A percentile compares a stretch with the other conserved stretches of the same genome.
These are phyloP conservation scores for Antarctomyces pellizariae DNA, from an alignment of 495 filamentous ascomycete species.

Conservation along the genomic window DNA sequence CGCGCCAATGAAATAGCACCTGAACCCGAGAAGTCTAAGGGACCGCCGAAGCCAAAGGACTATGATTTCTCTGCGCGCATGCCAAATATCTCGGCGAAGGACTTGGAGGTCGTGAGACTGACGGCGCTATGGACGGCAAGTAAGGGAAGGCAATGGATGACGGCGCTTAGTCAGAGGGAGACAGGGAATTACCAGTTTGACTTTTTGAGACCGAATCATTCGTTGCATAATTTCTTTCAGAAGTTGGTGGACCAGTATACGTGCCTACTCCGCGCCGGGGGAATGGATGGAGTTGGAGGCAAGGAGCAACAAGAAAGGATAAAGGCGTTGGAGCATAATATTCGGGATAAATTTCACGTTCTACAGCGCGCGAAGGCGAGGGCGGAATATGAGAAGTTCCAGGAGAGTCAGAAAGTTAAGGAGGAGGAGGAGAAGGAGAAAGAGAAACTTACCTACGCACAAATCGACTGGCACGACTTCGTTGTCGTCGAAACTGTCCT, in stretches of 20 bases:
- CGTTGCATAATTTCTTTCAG: constrained; percentile 83
- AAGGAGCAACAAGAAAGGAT: constrained; percentile 45
- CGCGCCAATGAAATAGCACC: constrained; percentile 36
- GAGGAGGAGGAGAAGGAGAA: constrained; percentile 75
- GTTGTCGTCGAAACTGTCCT: constrained; percentile 88
- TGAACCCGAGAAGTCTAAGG: constrained; percentile 44
- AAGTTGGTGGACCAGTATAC: constrained; percentile 85
- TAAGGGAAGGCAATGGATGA: constrained; percentile 79
- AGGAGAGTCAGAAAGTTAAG: constrained; percentile 67
- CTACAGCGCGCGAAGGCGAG: constrained; percentile 59
- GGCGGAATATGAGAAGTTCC: constrained; percentile 67
- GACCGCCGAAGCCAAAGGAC: constrained; percentile 67
- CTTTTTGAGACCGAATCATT: constrained; percentile 88
- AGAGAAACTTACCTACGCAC: constrained; percentile 62
- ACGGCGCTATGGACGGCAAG: constrained; percentile 82
- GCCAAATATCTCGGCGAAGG: constrained; percentile 89
- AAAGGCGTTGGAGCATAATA: constrained; percentile 52
- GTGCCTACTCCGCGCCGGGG: constrained; percentile 48
- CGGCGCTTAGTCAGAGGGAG: constrained; percentile 65
- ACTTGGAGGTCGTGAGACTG: constrained; percentile 76
- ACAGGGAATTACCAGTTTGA: constrained; percentile 88
- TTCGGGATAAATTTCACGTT: constrained; percentile 55
- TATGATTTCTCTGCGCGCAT: constrained; percentile 92
- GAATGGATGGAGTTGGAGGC: constrained; percentile 39
- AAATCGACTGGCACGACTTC: constrained; percentile 98